Evolutionary conservation across 768 basidiomycete species (phyloP).

Genomic region (Lyophyllum decastes): DNA sequence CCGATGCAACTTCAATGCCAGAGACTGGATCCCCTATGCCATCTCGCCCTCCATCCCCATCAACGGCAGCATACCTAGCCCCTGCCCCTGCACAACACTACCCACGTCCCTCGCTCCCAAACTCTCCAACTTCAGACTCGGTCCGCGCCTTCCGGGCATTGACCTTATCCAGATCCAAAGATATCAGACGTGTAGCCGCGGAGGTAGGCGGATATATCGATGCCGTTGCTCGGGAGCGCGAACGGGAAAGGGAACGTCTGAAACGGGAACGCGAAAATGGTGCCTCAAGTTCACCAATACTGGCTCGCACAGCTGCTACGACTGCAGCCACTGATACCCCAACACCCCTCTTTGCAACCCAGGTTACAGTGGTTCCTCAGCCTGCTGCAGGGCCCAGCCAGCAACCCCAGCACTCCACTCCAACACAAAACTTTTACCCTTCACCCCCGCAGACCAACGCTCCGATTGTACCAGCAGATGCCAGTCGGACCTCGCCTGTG

Average conservation of each 20-base stretch:
- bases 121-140: constrained; percentile 28
- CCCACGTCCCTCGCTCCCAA: constrained; percentile 31
- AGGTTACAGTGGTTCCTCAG: constrained; percentile 8
- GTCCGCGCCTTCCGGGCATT: constrained; percentile 50
- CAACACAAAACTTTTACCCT: constrained; percentile 53
- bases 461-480: constrained; percentile 20
- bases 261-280: constrained; percentile 63
- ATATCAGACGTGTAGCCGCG: constrained; percentile 52
- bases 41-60: not conserved
- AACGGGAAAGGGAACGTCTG: constrained; percentile 74
- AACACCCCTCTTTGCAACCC: constrained; percentile 10
- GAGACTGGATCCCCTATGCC: not conserved
- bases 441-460: constrained; percentile 58
- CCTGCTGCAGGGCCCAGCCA: constrained; percentile 1
- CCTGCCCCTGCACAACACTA: not conserved
- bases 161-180: constrained; percentile 50
- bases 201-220: constrained; percentile 77
- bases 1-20: not conserved
- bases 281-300: constrained; percentile 33
- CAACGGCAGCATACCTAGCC: not conserved
- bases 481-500: constrained; percentile 27
- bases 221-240: constrained; percentile 72
- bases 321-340: constrained; percentile 9
- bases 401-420: constrained; percentile 13
- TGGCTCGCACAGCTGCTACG: constrained; percentile 19